Base-by-base conservation (phyloP, 2,329 filamentous ascomycete species). In the Monosporascus sp. region DNA sequence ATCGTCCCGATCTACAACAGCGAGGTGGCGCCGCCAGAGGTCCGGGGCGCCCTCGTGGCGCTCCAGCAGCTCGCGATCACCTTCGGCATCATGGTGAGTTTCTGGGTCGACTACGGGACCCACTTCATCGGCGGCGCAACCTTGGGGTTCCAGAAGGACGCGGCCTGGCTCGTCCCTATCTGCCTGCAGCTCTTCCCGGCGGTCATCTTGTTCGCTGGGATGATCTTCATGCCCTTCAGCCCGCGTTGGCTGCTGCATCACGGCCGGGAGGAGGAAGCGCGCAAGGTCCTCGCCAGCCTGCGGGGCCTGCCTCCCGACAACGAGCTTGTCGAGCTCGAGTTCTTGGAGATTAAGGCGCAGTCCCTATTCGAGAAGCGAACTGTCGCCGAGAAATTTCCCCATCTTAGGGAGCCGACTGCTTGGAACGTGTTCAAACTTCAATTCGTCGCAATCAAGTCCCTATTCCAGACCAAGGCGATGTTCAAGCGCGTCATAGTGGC, bases 291-390 rank as follows among this genome's bases (percentile, higher is more conserved):
- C 1, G 81, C 87, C 0, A 75, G 67, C 49, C 80, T 93, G 3
- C 83, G 89, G 24, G 77, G 76, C 6, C 77, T 89, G 0, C 67
- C 81, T 0, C 65, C 72, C 17, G 79, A 87, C 57, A 79, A 90
- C 63, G 83, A 89, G 53, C 77, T 89, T 0, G 80, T 92, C 38
- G 80, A 87, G 58, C 76, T 90, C 1, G 89, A 93, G 63, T 90
- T 87, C 64, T 79, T 90, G n/a, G 89, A 93, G 66, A 92, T 93
- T 71, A 89, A 89, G 67, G 87, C 88, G 0, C 86, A 90, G 67
- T 86, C 83, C 0, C 68, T 88, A 18, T 94, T 93, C 60, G 88
- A 93, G 70, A 89, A 91, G 71, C 80, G 83, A 36, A 83, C 82
- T 1, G 76, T 86, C 9, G 79, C 81, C 0, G 84, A 87, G 57